A percentile compares a stretch with the other conserved stretches of the same genome.
Evolutionary conservation across 805 yeast genomes (phyloP).

Genomic region (Saccharomycopsis selenospora): DNA sequence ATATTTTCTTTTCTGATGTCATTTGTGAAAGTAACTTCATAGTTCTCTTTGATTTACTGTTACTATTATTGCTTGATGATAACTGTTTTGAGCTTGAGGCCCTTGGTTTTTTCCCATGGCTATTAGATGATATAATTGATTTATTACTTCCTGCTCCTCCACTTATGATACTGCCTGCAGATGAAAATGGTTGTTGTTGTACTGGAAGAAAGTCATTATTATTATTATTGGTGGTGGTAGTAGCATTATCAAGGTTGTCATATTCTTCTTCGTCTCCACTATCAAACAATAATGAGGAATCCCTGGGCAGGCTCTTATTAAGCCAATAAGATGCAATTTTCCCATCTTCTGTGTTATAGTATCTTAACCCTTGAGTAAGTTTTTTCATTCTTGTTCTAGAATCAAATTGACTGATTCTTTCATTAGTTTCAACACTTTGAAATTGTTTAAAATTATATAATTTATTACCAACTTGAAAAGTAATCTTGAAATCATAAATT

Average conservation of each 20-base stretch:
- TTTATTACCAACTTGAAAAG: slow-evolving; percentile 58
- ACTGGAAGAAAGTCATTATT: no score
- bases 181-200: not conserved
- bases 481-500: slow-evolving; percentile 62
- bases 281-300: not conserved
- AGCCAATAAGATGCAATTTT: slow-evolving; percentile 86
- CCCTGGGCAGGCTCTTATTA: slow-evolving; percentile 4
- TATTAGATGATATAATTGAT: not conserved
- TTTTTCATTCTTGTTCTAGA: slow-evolving; percentile 57
- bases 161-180: not conserved
- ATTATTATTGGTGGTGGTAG: not conserved
- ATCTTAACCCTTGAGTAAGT: slow-evolving; percentile 76
- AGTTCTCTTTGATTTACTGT: slow-evolving; percentile 2
- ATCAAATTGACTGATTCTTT: slow-evolving; percentile 60
- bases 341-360: slow-evolving; percentile 43
- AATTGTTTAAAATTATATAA: slow-evolving; percentile 74
- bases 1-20: slow-evolving; percentile 15
- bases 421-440: slow-evolving; percentile 59
- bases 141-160: not conserved
- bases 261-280: slow-evolving; percentile 4
- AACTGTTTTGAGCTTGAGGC: no score
- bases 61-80: not conserved
- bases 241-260: not conserved
- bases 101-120: not conserved
- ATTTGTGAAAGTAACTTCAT: slow-evolving; percentile 13